Conservation (phyloP, 371 early-diverging fungal genomes). For the Actinomucor elegans region DNA sequence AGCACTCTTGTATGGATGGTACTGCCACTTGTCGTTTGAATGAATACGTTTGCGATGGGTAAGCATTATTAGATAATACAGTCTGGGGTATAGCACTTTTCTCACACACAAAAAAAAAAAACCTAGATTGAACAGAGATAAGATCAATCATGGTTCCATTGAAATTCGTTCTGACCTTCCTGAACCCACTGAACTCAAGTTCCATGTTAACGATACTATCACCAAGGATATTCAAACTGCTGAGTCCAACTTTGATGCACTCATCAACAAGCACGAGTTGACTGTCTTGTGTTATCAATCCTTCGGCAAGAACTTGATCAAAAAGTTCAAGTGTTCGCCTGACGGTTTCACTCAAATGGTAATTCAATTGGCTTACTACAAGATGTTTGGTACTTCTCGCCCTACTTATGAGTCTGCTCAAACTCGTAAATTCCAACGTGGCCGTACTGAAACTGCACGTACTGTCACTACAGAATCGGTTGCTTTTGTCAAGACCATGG, state of each 20-base stretch:
- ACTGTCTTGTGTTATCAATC: constrained; percentile 78
- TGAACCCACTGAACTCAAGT: constrained; percentile 65
- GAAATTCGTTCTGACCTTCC: constrained; percentile 55
- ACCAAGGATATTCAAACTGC: constrained; percentile 61
- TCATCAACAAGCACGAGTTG: constrained; percentile 78
- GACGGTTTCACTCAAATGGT: constrained; percentile 96
- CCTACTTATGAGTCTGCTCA: constrained; percentile 94
- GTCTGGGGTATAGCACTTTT: not conserved
- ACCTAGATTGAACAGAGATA: constrained; percentile 39
- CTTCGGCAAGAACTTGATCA: constrained; percentile 92
- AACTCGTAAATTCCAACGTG: constrained; percentile 87
- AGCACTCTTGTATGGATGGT: constrained; percentile 96
- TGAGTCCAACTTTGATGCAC: constrained; percentile 65
- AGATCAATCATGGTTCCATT: constrained; percentile 62
- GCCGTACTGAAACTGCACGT: constrained; percentile 96
- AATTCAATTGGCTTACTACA: constrained; percentile 94
- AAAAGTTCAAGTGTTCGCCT: constrained; percentile 83
- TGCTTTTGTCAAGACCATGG: constrained; percentile 89
- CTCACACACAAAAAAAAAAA: not conserved
- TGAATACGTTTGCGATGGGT: constrained; percentile 63
- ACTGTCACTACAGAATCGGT: constrained; percentile 78
- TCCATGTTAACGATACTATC: constrained; percentile 61
- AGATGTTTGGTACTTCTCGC: constrained; percentile 73
- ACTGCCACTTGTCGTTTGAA: constrained; percentile 84
- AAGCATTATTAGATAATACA: constrained; percentile 4